Percentiles rank a stretch among this genome's conserved stretches.
phyloP scores from a whole-genome alignment of 305 asterid species.

The Rubia occidens region DNA sequence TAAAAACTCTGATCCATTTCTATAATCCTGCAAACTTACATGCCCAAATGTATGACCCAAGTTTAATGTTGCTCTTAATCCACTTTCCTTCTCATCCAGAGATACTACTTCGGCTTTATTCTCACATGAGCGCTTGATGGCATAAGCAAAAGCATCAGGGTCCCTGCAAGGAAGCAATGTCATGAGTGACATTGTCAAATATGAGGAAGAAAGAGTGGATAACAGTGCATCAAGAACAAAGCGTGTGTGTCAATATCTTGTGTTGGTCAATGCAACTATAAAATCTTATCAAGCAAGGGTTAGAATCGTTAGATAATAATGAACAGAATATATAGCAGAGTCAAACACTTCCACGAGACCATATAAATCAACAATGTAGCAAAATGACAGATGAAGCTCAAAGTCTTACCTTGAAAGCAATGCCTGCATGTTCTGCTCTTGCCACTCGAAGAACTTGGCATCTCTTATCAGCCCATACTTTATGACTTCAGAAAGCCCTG shows the following conservation, averaged over 20 bases:
- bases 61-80: slow-evolving; percentile 87
- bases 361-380: background rate
- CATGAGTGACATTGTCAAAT: background rate
- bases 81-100: slow-evolving; percentile 88
- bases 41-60: slow-evolving; percentile 98
- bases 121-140: slow-evolving; percentile 93
- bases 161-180: slow-evolving; percentile 44
- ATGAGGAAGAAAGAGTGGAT: background rate
- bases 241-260: background rate
- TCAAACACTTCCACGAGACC: background rate
- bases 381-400: background rate
- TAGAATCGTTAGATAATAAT: too few relatives aligned
- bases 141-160: slow-evolving; percentile 66
- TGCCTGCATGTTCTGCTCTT: slow-evolving; percentile 72
- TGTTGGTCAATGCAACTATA: background rate
- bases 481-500: slow-evolving; percentile 91
- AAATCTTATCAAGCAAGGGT: background rate
- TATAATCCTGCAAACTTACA: slow-evolving; percentile 34
- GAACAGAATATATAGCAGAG: background rate
- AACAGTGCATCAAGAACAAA: background rate
- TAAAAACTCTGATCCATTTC: background rate
- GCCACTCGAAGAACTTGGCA: slow-evolving; percentile 85
- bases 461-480: slow-evolving; percentile 91
- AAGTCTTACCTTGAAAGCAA: slow-evolving; percentile 58
- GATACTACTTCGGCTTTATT: slow-evolving; percentile 96